Percentiles rank a stretch among this genome's conserved stretches.
Evolutionary conservation across 208 protist genomes (phyloP).

Genomic region (Hexamita inflata): DNA sequence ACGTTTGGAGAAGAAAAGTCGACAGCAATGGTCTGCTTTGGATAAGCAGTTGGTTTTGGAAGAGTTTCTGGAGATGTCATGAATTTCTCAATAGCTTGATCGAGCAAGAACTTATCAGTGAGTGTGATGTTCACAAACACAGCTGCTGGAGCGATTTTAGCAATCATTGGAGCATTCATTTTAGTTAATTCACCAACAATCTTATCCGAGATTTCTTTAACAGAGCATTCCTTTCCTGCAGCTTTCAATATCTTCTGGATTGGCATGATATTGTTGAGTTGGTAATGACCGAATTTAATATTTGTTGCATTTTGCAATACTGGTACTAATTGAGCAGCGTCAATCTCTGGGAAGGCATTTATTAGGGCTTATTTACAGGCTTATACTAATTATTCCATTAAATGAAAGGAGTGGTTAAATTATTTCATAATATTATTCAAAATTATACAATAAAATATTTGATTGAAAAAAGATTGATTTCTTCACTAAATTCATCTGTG

Average conservation of each 20-base stretch:
- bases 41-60: not conserved
- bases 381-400: too few relatives aligned
- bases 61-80: not conserved
- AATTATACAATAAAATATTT: too few relatives aligned
- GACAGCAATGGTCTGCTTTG: slow-evolving; percentile 57
- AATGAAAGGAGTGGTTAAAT: too few relatives aligned
- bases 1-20: slow-evolving; percentile 94
- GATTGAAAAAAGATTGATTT: too few relatives aligned
- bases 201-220: not conserved
- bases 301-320: too few relatives aligned
- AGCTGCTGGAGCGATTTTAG: too few relatives aligned
- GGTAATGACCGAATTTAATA: slow-evolving; percentile 21
- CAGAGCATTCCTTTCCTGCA: not conserved
- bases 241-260: slow-evolving; percentile 3
- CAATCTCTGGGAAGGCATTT: too few relatives aligned
- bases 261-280: slow-evolving; percentile 14
- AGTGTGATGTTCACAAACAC: slow-evolving; percentile 18
- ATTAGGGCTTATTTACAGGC: too few relatives aligned
- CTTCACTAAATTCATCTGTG: too few relatives aligned
- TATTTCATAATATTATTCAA: too few relatives aligned
- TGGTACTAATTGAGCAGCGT: too few relatives aligned
- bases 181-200: not conserved
- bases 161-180: not conserved
- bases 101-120: not conserved
- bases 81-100: not conserved